Conservation (phyloP, 768 basidiomycete genomes). For the Neoboletus magnificus region DNA sequence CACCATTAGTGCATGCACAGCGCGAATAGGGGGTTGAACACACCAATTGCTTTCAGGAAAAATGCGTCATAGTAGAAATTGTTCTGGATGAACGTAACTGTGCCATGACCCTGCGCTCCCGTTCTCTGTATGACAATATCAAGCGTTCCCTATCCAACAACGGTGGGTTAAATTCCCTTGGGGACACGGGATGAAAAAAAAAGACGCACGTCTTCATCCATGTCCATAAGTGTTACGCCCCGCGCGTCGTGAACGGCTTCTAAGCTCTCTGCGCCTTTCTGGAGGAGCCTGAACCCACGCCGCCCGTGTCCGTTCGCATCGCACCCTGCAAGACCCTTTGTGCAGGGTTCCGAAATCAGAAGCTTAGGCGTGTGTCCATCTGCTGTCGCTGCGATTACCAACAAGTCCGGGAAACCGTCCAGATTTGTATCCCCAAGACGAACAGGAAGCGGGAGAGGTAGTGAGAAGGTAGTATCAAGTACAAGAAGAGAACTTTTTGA, state of each 20-base stretch:
- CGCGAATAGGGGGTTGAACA: conserved; percentile 19
- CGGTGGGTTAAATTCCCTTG: background rate
- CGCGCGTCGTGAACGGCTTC: conserved; percentile 73
- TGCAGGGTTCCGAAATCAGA: conserved; percentile 62
- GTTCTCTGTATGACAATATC: conserved; percentile 91
- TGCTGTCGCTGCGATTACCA: conserved; percentile 51
- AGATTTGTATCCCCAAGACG: conserved; percentile 87
- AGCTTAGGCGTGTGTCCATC: conserved; percentile 54
- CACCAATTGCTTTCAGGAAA: conserved; percentile 95
- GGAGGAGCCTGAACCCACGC: conserved; percentile 61
- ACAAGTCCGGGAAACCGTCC: conserved; percentile 91
- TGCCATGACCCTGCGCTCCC: conserved; percentile 60
- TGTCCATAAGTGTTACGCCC: conserved; percentile 77
- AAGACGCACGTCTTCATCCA: conserved; percentile 88
- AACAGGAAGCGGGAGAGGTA: conserved; percentile 71
- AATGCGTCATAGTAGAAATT: conserved; percentile 99
- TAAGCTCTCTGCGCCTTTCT: conserved; percentile 59
- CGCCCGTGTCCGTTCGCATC: conserved; percentile 44
- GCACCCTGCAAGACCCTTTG: conserved; percentile 56
- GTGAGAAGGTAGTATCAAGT: conserved; percentile 59
- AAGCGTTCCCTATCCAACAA: conserved; percentile 65
- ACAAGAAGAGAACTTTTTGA: conserved; percentile 60
- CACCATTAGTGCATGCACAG: background rate
- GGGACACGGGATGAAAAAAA: background rate
- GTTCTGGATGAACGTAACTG: conserved; percentile 84